Base-by-base conservation (phyloP, 1,139 yeast species). In the Lodderomyces elongisporus region DNA sequence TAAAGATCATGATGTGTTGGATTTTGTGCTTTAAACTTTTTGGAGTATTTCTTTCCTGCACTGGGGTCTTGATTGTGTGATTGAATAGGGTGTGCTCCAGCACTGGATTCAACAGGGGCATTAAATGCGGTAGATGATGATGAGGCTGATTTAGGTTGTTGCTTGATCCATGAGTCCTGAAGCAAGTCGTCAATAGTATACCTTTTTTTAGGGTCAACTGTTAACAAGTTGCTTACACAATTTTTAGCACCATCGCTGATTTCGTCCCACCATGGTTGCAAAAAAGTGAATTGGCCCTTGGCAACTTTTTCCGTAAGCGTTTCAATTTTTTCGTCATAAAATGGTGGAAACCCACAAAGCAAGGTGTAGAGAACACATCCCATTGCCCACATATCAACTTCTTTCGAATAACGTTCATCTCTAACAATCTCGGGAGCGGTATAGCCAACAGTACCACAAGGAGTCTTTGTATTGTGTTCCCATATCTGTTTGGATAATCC, bases 141-240 rank as follows among this genome's bases (percentile, higher is more conserved):
- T n/a, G 34, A 31, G 12, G 26, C 36, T n/a, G 30, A 22, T 8
- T 24, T 24, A n/a, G 41, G 30, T 41, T 41, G 38, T 40, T 34
- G 41, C 40, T 62, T 61, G 47, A 83, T 70, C 97, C 97, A 89
- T 2, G 96, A 95, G 58, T 89, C 96, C 30, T 68, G 66, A 47
- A 89, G 66, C 39, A 89, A 75, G 39, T 88, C 83, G 36, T 80
- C 81, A 41, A 87, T 82, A 5, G 85, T 77, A 54, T 85, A 87
- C 45, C 97, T 70, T 38, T 70, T 66, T 12, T 64, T 60, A 2
- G 96, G 96, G 52, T 88, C 87, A 17, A 88, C 95, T 2, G 94
- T 87, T 35, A 89, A 63, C 37, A 89, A 66, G 48, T 72, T 78
- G 4, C 77, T 58, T 7, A 89, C 95, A 58, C 94, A 79, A 46